Percentiles rank a stretch among this genome's conserved stretches.
Conservation (phyloP, 768 basidiomycete genomes). For the Tulasnella sp. region DNA sequence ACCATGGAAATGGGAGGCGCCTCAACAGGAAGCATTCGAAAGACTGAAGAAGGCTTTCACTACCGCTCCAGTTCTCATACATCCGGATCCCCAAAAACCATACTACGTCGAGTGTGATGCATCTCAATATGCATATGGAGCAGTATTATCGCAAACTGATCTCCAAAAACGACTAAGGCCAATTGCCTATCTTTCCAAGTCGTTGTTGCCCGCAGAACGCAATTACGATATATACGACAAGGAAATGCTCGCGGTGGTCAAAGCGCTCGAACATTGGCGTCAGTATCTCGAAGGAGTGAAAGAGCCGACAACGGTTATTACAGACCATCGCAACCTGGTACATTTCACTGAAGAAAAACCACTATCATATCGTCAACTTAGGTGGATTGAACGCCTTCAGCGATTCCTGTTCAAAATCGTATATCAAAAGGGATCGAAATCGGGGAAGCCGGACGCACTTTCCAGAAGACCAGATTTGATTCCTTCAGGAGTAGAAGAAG, state of each 20-base stretch:
- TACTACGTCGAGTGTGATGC: not conserved
- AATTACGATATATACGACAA: constrained; percentile 24
- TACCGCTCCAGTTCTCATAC: constrained; percentile 5
- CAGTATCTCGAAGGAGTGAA: constrained; percentile 19
- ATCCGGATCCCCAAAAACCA: not conserved
- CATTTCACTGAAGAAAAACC: constrained; percentile 7
- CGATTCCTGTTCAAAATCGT: constrained; percentile 10
- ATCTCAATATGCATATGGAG: constrained; percentile 12
- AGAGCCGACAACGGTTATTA: constrained; percentile 18
- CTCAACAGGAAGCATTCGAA: constrained; percentile 6
- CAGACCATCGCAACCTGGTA: constrained; percentile 22
- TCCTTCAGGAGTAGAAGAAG: not conserved
- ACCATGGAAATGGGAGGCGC: not conserved
- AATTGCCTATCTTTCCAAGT: constrained; percentile 6
- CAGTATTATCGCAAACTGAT: constrained; percentile 9
- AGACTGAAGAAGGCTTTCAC: constrained; percentile 10
- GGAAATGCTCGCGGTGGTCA: constrained; percentile 24
- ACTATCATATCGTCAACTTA: constrained; percentile 20
- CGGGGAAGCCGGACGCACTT: not conserved
- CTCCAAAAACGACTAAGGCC: not conserved
- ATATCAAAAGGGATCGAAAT: constrained; percentile 12
- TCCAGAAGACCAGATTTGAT: not conserved
- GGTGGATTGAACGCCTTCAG: constrained; percentile 18
- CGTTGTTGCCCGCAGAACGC: constrained; percentile 7
- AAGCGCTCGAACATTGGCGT: constrained; percentile 15